Conservation (phyloP, 371 early-diverging fungal species). For the Mucor racemosus region DNA sequence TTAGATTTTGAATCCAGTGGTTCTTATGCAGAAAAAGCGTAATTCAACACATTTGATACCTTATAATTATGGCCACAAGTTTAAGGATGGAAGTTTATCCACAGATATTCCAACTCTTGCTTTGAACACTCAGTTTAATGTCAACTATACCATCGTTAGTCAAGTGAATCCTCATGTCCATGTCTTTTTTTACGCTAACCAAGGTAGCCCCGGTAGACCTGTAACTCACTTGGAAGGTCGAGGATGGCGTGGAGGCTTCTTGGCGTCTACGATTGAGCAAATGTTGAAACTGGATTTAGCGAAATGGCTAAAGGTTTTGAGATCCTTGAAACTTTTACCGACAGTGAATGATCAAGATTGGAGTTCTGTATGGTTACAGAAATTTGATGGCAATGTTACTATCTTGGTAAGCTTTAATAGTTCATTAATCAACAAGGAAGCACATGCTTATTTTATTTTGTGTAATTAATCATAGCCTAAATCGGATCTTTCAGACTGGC, state of each 20-base stretch:
- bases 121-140: slow-evolving; percentile 80
- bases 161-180: slow-evolving; percentile 93
- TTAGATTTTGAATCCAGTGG: slow-evolving; percentile 80
- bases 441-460: neutral
- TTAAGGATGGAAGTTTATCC: slow-evolving; percentile 89
- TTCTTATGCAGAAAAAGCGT: slow-evolving; percentile 76
- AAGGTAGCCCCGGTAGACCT: slow-evolving; percentile 79
- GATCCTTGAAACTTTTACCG: slow-evolving; percentile 82
- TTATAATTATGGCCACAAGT: slow-evolving; percentile 78
- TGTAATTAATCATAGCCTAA: slow-evolving; percentile 53
- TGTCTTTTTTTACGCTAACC: slow-evolving; percentile 80
- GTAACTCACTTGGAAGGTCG: slow-evolving; percentile 61
- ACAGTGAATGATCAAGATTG: slow-evolving; percentile 78
- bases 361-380: slow-evolving; percentile 84
- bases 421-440: neutral
- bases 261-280: slow-evolving; percentile 80
- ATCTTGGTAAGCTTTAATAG: slow-evolving; percentile 62
- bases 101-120: slow-evolving; percentile 85
- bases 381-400: slow-evolving; percentile 88
- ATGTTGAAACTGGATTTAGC: slow-evolving; percentile 82
- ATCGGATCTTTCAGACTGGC: slow-evolving; percentile 66
- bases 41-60: slow-evolving; percentile 68
- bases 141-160: slow-evolving; percentile 87
- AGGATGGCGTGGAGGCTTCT: slow-evolving; percentile 87
- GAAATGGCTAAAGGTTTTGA: slow-evolving; percentile 83